Evolutionary conservation across 306 rosid species (phyloP).

Genomic region (Pyrus communis): DNA sequence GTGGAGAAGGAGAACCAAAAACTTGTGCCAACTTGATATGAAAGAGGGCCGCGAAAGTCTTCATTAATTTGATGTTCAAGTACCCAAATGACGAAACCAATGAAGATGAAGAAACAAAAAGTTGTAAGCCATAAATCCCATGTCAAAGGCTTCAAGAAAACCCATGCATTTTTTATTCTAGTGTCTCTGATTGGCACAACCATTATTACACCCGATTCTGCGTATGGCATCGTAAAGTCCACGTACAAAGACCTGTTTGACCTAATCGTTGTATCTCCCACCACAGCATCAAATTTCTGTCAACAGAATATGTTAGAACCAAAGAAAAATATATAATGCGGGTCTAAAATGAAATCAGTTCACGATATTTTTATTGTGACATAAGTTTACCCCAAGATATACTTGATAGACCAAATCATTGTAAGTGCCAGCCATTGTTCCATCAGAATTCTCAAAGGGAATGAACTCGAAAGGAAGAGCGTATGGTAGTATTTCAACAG

Average conservation of each 20-base stretch:
- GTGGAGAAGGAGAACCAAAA: slow-evolving; percentile 63
- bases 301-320: too few relatives aligned
- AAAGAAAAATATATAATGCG: too few relatives aligned
- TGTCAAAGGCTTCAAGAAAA: slow-evolving; percentile 34
- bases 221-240: slow-evolving; percentile 40
- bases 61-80: slow-evolving; percentile 57
- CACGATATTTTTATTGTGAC: too few relatives aligned
- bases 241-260: slow-evolving; percentile 20
- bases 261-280: slow-evolving; percentile 29
- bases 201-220: slow-evolving; percentile 20
- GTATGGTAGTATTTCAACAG: slow-evolving; percentile 16
- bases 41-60: slow-evolving; percentile 47
- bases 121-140: slow-evolving; percentile 36
- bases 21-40: slow-evolving; percentile 53
- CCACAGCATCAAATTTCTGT: slow-evolving; percentile 30
- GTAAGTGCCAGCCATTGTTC: slow-evolving; percentile 9
- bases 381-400: slow-evolving; percentile 16
- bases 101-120: slow-evolving; percentile 43
- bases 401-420: slow-evolving; percentile 25
- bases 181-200: slow-evolving; percentile 22
- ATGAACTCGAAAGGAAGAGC: slow-evolving; percentile 17
- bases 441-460: slow-evolving; percentile 13
- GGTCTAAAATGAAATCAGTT: too few relatives aligned
- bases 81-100: slow-evolving; percentile 64
- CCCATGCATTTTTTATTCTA: slow-evolving; percentile 21